phyloP scores from a whole-genome alignment of 2,329 filamentous ascomycete species.

The Apiospora arundinis region DNA sequence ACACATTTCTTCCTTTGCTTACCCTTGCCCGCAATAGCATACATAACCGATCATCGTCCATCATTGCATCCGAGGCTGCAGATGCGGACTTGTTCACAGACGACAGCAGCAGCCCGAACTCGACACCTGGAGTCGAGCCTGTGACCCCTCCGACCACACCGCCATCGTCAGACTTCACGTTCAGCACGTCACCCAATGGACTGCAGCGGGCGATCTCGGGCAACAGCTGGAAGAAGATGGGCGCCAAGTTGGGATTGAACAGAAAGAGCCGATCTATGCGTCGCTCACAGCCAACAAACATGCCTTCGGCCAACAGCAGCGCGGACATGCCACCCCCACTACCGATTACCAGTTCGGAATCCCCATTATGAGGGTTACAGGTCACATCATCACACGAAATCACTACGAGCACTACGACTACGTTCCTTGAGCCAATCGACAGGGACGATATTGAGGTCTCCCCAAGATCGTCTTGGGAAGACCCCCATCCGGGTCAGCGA shows the following conservation, averaged over 20 bases:
- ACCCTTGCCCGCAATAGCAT: conserved; percentile 45
- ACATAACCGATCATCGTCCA: conserved; percentile 49
- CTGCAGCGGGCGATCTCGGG: conserved; percentile 61
- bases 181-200: conserved; percentile 58
- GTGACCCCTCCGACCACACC: conserved; percentile 80
- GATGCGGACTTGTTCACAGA: conserved; percentile 64
- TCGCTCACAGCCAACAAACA: conserved; percentile 50
- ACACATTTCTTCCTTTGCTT: conserved; percentile 50
- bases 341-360: conserved; percentile 15
- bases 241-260: conserved; percentile 64
- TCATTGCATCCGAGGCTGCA: conserved; percentile 50
- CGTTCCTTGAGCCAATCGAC: conserved; percentile 32
- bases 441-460: conserved; percentile 31
- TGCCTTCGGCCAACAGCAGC: conserved; percentile 49
- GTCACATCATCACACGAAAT: conserved; percentile 57
- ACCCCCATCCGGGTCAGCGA: conserved; percentile 53
- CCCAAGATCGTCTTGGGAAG: conserved; percentile 45
- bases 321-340: conserved; percentile 34
- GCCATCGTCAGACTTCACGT: conserved; percentile 64
- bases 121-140: conserved; percentile 62
- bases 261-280: conserved; percentile 57
- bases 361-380: conserved; percentile 63
- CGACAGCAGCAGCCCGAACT: conserved; percentile 68
- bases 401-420: conserved; percentile 38
- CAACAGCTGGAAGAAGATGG: conserved; percentile 70